These are phyloP conservation scores for Cochlearia excelsa DNA, from an alignment of 345 rosid genomes.

Conservation along the genomic window DNA sequence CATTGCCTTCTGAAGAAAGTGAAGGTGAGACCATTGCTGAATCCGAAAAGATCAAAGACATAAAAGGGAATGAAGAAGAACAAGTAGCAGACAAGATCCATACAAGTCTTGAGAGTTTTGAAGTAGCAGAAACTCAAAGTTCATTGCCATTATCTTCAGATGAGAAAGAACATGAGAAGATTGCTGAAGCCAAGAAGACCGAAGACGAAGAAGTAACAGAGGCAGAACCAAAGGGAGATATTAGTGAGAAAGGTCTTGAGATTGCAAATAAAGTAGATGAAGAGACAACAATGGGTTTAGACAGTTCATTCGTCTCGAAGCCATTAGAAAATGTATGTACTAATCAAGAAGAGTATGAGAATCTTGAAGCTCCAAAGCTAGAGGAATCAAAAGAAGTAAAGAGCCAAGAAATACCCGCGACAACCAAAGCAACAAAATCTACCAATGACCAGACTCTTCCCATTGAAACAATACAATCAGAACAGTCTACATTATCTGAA, in stretches of 20 bases:
- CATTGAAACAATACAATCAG: too few relatives aligned
- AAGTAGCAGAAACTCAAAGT: constrained; percentile 17
- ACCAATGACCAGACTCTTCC: too few relatives aligned
- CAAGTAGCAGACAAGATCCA: constrained; percentile 20
- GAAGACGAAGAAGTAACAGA: constrained; percentile 8
- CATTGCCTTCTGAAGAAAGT: neutral
- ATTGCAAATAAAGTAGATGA: constrained; percentile 13
- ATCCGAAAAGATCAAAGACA: constrained; percentile 5
- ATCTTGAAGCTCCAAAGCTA: constrained; percentile 4
- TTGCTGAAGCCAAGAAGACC: neutral
- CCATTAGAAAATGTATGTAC: constrained; percentile 11
- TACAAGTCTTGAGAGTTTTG: neutral
- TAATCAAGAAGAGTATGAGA: neutral
- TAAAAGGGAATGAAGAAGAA: constrained; percentile 17
- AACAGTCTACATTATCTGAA: too few relatives aligned
- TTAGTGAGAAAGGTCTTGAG: neutral
- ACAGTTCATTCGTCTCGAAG: neutral
- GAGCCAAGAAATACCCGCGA: neutral
- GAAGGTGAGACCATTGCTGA: constrained; percentile 8
- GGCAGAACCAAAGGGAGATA: neutral
- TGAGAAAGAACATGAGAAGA: constrained; percentile 8
- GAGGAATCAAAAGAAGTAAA: constrained; percentile 24
- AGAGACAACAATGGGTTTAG: constrained; percentile 4
- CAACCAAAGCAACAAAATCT: too few relatives aligned
- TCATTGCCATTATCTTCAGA: constrained; percentile 5